Conservation (phyloP, 805 yeast species). For the Suhomyces tanzawaensis region DNA sequence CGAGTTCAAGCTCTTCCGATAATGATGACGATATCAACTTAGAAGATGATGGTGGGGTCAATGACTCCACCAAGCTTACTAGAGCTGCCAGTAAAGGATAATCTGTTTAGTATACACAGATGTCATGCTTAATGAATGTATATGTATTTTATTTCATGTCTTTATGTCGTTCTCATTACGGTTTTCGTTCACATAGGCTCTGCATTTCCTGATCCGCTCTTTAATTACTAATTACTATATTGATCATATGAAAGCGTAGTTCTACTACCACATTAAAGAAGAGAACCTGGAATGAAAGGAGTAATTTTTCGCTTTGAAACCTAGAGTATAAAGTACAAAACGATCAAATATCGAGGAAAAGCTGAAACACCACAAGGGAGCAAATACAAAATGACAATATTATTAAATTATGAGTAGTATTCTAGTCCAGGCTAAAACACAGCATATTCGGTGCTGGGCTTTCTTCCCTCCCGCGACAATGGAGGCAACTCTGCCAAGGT, state of each 20-base stretch:
- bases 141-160: conserved; percentile 1
- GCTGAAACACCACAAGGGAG: too few species aligned
- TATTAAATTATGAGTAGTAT: too few species aligned
- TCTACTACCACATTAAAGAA: too few species aligned
- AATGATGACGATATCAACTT: conserved; percentile 26
- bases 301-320: too few species aligned
- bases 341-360: too few species aligned
- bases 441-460: conserved; percentile 8
- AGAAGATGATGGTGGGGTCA: conserved; percentile 15
- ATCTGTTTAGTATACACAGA: background rate
- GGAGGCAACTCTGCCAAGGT: conserved; percentile 33
- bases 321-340: too few species aligned
- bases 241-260: too few species aligned
- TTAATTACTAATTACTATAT: conserved; percentile 5
- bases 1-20: conserved; percentile 30
- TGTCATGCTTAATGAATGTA: conserved; percentile 6
- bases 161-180: background rate
- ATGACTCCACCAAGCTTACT: conserved; percentile 27
- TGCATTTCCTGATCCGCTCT: conserved; percentile 1
- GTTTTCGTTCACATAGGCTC: background rate
- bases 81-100: conserved; percentile 42
- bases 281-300: too few species aligned
- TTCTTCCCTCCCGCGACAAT: conserved; percentile 37
- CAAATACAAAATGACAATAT: too few species aligned
- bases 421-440: conserved; percentile 1